These are phyloP conservation scores for Gossypium trilobum DNA, from an alignment of 441 rosid genomes.

Conservation along the genomic window DNA sequence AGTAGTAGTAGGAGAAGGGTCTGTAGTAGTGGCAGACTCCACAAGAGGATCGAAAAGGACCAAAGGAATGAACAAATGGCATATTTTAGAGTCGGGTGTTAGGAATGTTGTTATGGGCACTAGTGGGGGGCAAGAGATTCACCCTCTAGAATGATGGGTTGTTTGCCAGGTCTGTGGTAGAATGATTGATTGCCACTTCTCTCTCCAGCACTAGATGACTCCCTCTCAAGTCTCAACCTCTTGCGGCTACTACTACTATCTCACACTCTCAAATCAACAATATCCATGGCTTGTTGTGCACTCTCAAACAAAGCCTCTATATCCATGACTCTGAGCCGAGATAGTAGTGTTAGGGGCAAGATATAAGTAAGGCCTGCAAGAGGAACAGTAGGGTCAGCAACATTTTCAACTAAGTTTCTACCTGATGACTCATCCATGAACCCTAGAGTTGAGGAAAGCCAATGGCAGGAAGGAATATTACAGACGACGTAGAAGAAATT, in stretches of 20 bases:
- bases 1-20: background rate
- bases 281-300: background rate
- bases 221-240: background rate
- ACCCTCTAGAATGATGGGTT: background rate
- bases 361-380: background rate
- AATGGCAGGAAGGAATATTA: background rate
- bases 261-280: background rate
- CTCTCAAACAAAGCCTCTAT: background rate
- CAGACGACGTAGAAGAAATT: background rate
- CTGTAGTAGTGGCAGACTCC: background rate
- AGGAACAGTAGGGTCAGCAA: background rate
- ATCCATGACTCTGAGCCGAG: background rate
- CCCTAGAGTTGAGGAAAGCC: background rate
- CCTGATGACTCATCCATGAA: background rate
- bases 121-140: background rate
- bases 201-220: too few species aligned
- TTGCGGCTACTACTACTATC: background rate
- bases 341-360: background rate
- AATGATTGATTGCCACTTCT: too few species aligned
- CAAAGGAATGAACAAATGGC: background rate
- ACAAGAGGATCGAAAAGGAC: background rate
- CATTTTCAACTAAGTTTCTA: background rate
- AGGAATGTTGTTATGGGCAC: background rate
- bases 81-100: background rate
- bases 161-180: too few species aligned